Conservation (phyloP, 2,329 filamentous ascomycete genomes). For the Pseudogymnoascus pannorum region DNA sequence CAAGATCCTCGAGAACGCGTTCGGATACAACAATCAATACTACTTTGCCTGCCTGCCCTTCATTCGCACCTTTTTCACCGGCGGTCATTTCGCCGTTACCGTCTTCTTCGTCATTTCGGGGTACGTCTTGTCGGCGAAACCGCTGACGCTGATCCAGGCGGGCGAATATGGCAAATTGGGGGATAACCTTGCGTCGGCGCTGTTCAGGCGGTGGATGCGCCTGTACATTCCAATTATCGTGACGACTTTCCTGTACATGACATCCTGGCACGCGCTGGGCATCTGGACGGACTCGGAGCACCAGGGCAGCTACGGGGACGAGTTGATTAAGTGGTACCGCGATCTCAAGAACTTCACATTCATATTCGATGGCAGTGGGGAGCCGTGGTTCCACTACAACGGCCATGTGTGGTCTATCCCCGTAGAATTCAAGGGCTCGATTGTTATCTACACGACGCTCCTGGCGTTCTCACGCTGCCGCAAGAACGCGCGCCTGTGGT, state of each 20-base stretch:
- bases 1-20: conserved; percentile 23
- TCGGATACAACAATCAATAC: conserved; percentile 30
- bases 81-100: conserved; percentile 42
- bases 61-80: conserved; percentile 32
- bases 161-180: conserved; percentile 33
- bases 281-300: neutral
- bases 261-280: conserved; percentile 6
- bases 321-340: neutral
- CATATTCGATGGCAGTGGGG: neutral
- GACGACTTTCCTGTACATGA: conserved; percentile 32
- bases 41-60: conserved; percentile 37
- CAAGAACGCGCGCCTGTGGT: conserved; percentile 46
- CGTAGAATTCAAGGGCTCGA: conserved; percentile 55
- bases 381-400: neutral
- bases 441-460: conserved; percentile 52
- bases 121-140: conserved; percentile 40
- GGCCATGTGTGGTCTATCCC: conserved; percentile 57
- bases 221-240: conserved; percentile 40
- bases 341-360: conserved; percentile 1
- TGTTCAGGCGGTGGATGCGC: conserved; percentile 40
- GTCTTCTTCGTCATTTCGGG: conserved; percentile 47
- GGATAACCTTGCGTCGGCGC: conserved; percentile 37
- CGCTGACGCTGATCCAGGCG: conserved; percentile 35
- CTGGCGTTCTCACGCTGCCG: conserved; percentile 51
- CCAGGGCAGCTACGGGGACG: neutral